phyloP scores from a whole-genome alignment of 2,329 filamentous ascomycete genomes.

The Aaosphaeria pasadenensis region DNA sequence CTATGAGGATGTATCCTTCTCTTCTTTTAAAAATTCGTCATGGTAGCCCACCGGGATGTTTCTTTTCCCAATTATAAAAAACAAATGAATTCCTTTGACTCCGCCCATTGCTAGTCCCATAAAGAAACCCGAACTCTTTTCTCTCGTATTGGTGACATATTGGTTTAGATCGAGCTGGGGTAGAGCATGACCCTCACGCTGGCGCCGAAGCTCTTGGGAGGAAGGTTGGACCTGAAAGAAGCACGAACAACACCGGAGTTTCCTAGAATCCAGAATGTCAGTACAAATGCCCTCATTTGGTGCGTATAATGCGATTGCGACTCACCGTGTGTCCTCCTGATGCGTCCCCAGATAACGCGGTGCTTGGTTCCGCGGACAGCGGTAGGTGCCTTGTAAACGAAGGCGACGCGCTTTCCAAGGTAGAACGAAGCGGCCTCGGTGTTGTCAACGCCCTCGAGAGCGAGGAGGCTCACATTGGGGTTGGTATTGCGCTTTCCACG shows the following conservation, averaged over 20 bases:
- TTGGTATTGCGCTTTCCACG: conserved; percentile 74
- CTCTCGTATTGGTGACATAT: too few species aligned
- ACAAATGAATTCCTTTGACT: too few species aligned
- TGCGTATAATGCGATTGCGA: not conserved
- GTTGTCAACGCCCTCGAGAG: conserved; percentile 56
- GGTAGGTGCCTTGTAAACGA: conserved; percentile 34
- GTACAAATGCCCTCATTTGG: too few species aligned
- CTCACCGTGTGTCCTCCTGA: conserved; percentile 90
- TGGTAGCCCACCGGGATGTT: too few species aligned
- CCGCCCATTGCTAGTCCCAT: too few species aligned
- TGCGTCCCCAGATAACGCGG: conserved; percentile 93
- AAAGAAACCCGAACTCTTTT: too few species aligned
- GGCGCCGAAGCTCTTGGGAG: conserved; percentile 82
- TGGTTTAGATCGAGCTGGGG: conserved; percentile 84
- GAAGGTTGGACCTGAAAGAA: conserved; percentile 95
- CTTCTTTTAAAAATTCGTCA: too few species aligned
- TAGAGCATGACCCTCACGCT: conserved; percentile 73
- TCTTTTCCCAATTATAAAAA: too few species aligned
- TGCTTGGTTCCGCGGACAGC: conserved; percentile 91
- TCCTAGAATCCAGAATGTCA: conserved; percentile 51
- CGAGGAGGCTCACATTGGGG: conserved; percentile 87
- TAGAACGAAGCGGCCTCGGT: conserved; percentile 47
- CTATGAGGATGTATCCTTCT: too few species aligned
- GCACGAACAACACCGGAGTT: conserved; percentile 98
- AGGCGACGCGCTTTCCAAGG: conserved; percentile 97